phyloP scores from a whole-genome alignment of 2,329 filamentous ascomycete species.

The Penicillium expansum region DNA sequence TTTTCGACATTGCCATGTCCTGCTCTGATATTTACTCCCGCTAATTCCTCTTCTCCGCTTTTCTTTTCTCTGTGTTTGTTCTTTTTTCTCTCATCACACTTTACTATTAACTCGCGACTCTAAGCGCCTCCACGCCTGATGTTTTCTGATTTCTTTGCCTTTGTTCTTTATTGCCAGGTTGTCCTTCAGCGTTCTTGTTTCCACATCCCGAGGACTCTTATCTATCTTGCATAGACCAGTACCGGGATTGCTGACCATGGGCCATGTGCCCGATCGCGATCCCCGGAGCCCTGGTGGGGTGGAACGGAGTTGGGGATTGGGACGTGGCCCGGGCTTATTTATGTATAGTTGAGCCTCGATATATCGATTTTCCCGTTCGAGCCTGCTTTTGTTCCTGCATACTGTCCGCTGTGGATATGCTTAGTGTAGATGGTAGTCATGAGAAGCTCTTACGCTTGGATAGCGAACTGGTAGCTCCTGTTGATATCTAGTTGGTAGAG shows the following conservation, averaged over 20 bases:
- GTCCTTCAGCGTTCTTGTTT: neutral
- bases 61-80: neutral
- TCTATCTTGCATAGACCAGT: neutral
- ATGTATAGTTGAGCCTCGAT: neutral
- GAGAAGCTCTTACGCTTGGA: neutral
- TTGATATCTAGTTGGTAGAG: neutral
- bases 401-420: neutral
- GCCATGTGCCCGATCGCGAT: neutral
- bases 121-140: slow-evolving; percentile 12
- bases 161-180: neutral
- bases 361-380: neutral
- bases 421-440: neutral
- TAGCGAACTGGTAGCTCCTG: neutral
- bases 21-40: slow-evolving; percentile 1
- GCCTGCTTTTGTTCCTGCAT: neutral
- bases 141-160: neutral
- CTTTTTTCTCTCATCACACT: neutral
- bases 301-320: neutral
- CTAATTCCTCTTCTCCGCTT: slow-evolving; percentile 1
- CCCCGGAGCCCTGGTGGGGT: neutral
- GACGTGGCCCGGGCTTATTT: neutral
- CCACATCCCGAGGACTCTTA: neutral
- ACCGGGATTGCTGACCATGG: neutral
- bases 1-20: slow-evolving; percentile 2
- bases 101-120: slow-evolving; percentile 1